A percentile compares a stretch with the other conserved stretches of the same genome.
These are phyloP conservation scores for Diplotaxis tenuifolia DNA, from an alignment of 345 rosid genomes.

Conservation along the genomic window DNA sequence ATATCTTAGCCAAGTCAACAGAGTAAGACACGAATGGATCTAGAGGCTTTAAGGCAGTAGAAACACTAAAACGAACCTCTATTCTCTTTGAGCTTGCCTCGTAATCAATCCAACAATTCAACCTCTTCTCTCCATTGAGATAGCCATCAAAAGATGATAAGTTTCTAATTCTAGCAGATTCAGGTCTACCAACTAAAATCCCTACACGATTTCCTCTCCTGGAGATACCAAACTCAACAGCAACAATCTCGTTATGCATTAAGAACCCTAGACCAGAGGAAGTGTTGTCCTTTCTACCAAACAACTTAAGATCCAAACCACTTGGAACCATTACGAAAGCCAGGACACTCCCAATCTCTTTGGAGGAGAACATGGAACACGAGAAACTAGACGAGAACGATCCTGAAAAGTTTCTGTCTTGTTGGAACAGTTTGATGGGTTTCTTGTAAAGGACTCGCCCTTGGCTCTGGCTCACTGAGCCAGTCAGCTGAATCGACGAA, in stretches of 20 bases:
- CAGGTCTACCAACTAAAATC: slow-evolving; percentile 58
- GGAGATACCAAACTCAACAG: slow-evolving; percentile 57
- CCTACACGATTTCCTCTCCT: slow-evolving; percentile 55
- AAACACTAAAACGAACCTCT: slow-evolving; percentile 70
- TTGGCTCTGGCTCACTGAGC: slow-evolving; percentile 41
- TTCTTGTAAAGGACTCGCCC: slow-evolving; percentile 65
- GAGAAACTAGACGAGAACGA: slow-evolving; percentile 74
- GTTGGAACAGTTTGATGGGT: slow-evolving; percentile 69
- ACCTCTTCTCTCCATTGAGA: slow-evolving; percentile 43
- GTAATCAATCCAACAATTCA: slow-evolving; percentile 83
- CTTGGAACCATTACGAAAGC: slow-evolving; percentile 69
- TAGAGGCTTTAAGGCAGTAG: slow-evolving; percentile 46
- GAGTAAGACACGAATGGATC: slow-evolving; percentile 60
- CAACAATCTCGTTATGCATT: slow-evolving; percentile 12
- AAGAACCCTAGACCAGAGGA: slow-evolving; percentile 37
- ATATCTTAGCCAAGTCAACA: slow-evolving; percentile 57
- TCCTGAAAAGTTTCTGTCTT: slow-evolving; percentile 43
- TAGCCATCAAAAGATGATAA: slow-evolving; percentile 18
- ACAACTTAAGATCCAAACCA: slow-evolving; percentile 43
- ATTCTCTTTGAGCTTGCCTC: slow-evolving; percentile 70
- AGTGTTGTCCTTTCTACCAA: slow-evolving; percentile 34
- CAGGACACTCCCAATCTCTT: slow-evolving; percentile 51
- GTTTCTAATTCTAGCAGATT: slow-evolving; percentile 42
- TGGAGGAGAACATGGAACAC: slow-evolving; percentile 61
- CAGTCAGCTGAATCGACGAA: slow-evolving; percentile 62